Conservation (phyloP, 2,329 filamentous ascomycete genomes). For the Colletotrichum sansevieriae region DNA sequence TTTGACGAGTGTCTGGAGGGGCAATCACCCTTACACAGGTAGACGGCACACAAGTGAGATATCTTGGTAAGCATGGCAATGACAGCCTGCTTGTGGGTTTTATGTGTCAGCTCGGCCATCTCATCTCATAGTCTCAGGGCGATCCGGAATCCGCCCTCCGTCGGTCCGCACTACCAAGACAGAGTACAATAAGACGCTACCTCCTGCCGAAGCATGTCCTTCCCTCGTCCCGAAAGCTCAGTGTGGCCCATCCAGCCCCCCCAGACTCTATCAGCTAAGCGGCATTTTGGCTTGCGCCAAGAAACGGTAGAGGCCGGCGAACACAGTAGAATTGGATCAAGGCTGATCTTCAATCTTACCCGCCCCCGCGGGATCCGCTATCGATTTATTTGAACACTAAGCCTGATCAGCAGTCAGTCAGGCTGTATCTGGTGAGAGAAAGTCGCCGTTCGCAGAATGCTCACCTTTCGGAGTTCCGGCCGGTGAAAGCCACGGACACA, state of each 20-base stretch:
- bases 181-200: not conserved
- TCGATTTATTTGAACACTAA: not conserved
- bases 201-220: no score
- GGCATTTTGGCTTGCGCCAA: not conserved
- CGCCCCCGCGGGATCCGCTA: not conserved
- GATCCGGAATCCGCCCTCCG: slow-evolving; percentile 1
- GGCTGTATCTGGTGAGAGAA: not conserved
- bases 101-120: no score
- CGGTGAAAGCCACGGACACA: slow-evolving; percentile 29
- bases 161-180: not conserved
- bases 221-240: no score
- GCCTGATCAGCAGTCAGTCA: not conserved
- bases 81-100: no score
- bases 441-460: not conserved
- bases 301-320: not conserved
- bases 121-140: not conserved
- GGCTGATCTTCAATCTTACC: not conserved
- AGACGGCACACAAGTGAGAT: no score
- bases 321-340: slow-evolving; percentile 1
- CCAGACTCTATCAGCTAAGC: not conserved
- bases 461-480: slow-evolving; percentile 35
- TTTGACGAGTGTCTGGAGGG: no score
- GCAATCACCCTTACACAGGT: no score
- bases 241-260: no score
- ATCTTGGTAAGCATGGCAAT: no score